Percentiles rank a stretch among this genome's conserved stretches.
Evolutionary conservation across 2,329 filamentous ascomycete species (phyloP).

Genomic region (Pseudocercospora crystallina): DNA sequence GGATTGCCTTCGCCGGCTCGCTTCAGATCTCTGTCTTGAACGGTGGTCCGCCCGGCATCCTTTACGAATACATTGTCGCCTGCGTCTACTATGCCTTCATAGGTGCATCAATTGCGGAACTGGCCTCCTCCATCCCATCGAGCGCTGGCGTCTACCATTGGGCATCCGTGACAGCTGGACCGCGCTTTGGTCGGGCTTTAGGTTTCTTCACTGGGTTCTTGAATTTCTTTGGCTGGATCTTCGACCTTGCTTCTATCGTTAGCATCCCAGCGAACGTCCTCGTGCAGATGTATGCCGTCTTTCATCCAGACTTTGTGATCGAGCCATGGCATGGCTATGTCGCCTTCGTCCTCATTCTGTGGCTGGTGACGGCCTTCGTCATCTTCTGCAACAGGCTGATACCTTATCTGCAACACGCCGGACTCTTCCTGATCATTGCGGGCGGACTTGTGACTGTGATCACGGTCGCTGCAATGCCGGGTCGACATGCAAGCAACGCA

Average conservation of each 20-base stretch:
- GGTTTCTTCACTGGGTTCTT: constrained; percentile 39
- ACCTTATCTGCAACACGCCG: constrained; percentile 53
- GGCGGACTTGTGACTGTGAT: constrained; percentile 40
- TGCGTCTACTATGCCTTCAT: constrained; percentile 39
- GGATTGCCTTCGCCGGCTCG: constrained; percentile 63
- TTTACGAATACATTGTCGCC: constrained; percentile 39
- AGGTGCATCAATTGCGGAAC: constrained; percentile 49
- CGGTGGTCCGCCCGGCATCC: constrained; percentile 37
- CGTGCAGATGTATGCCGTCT: constrained; percentile 61
- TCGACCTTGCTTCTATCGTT: constrained; percentile 60
- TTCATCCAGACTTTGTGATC: constrained; percentile 54
- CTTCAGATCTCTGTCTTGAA: constrained; percentile 54
- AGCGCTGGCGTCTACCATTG: constrained; percentile 47
- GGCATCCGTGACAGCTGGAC: constrained; percentile 39
- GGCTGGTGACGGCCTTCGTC: constrained; percentile 53
- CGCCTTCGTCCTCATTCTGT: constrained; percentile 57
- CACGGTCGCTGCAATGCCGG: constrained; percentile 53
- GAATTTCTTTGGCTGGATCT: constrained; percentile 63
- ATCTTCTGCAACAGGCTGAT: constrained; percentile 58
- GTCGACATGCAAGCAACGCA: constrained; percentile 49
- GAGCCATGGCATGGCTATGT: constrained; percentile 62
- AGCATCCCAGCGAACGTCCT: constrained; percentile 60
- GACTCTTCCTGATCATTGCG: constrained; percentile 52
- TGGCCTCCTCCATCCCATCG: constrained; percentile 56
- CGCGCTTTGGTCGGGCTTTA: constrained; percentile 32